A percentile compares a stretch with the other conserved stretches of the same genome.
Conservation (phyloP, 352 stramenopile species). For the Saprolegnia diclina region DNA sequence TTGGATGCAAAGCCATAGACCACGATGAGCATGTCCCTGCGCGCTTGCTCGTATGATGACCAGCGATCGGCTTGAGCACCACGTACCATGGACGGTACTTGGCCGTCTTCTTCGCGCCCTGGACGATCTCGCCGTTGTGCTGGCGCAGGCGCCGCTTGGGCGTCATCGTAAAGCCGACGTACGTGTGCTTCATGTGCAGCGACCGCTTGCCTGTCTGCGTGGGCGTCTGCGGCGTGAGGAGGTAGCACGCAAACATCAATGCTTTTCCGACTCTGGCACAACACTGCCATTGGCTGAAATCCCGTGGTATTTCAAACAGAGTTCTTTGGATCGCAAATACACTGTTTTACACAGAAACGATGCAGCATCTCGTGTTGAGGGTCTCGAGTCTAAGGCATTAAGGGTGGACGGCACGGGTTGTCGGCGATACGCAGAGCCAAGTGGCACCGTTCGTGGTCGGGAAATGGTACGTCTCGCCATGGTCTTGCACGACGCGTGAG, state of each 20-base stretch:
- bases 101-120: slow-evolving; percentile 55
- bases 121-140: slow-evolving; percentile 65
- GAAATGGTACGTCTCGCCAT: not conserved
- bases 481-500: slow-evolving; percentile 38
- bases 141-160: slow-evolving; percentile 56
- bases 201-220: slow-evolving; percentile 30
- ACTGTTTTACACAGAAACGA: not conserved
- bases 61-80: not conserved
- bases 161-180: slow-evolving; percentile 62
- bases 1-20: slow-evolving; percentile 76
- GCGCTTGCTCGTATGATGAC: not conserved
- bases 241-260: slow-evolving; percentile 47
- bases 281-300: not conserved
- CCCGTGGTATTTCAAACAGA: not conserved
- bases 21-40: slow-evolving; percentile 64
- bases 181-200: slow-evolving; percentile 45
- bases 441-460: not conserved
- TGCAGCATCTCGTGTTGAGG: no score
- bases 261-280: not conserved
- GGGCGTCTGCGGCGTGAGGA: slow-evolving; percentile 51
- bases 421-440: slow-evolving; percentile 7
- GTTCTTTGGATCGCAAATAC: not conserved
- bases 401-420: no score
- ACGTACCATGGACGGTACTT: slow-evolving; percentile 52
- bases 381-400: not conserved